Conservation (phyloP, 1,284 basidiomycete genomes). For the Fomitopsis pinicola region DNA sequence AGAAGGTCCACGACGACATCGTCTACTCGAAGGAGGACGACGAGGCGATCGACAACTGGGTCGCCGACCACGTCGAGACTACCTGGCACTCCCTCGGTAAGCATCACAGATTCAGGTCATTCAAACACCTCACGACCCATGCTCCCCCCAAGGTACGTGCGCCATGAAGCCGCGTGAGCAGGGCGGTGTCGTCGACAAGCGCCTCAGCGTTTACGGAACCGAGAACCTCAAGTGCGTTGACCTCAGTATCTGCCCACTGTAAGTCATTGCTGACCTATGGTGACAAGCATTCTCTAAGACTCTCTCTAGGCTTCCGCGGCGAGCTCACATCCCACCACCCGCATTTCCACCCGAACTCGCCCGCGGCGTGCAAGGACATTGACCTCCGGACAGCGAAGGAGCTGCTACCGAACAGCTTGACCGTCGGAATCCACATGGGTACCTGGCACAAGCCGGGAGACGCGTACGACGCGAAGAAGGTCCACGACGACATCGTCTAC, state of each 20-base stretch:
- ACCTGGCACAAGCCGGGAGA: slow-evolving; percentile 61
- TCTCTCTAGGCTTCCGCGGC: slow-evolving; percentile 52
- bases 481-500: slow-evolving; percentile 63
- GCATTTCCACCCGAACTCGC: slow-evolving; percentile 66
- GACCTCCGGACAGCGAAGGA: slow-evolving; percentile 67
- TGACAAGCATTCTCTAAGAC: background rate
- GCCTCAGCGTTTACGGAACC: slow-evolving; percentile 71
- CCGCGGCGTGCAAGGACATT: slow-evolving; percentile 55
- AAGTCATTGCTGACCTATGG: background rate
- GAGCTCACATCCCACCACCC: slow-evolving; percentile 71
- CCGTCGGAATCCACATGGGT: slow-evolving; percentile 71
- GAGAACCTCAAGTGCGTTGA: slow-evolving; percentile 66
- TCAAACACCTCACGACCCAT: slow-evolving; percentile 39
- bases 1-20: slow-evolving; percentile 61
- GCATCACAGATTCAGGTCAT: slow-evolving; percentile 22
- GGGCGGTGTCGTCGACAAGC: slow-evolving; percentile 73
- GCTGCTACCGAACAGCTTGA: slow-evolving; percentile 54
- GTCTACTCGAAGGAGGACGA: slow-evolving; percentile 63
- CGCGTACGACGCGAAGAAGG: slow-evolving; percentile 48
- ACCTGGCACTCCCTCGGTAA: slow-evolving; percentile 69
- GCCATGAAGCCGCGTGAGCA: slow-evolving; percentile 75
- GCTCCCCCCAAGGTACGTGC: slow-evolving; percentile 28
- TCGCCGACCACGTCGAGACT: slow-evolving; percentile 66
- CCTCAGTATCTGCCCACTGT: slow-evolving; percentile 67
- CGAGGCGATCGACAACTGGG: slow-evolving; percentile 67